These are phyloP conservation scores for Solanum arcanum DNA, from an alignment of 257 asterid genomes.

Conservation along the genomic window DNA sequence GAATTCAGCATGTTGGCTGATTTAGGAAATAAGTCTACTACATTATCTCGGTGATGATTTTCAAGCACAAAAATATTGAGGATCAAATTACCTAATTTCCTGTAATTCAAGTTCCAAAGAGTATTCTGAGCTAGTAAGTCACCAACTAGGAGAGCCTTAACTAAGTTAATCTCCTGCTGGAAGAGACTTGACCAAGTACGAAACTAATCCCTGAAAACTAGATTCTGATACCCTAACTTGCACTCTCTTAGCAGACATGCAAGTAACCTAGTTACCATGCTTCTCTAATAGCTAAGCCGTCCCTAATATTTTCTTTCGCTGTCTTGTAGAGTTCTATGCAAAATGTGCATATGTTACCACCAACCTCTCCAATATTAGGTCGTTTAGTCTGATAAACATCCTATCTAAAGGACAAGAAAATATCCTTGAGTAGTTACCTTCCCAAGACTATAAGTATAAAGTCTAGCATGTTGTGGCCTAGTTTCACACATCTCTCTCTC, in stretches of 20 bases:
- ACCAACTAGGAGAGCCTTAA: neutral
- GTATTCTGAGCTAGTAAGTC: neutral
- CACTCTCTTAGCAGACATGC: neutral
- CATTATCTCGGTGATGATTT: neutral
- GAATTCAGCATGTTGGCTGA: neutral
- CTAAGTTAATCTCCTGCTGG: neutral
- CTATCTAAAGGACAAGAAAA: neutral
- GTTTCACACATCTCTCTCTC: neutral
- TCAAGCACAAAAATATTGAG: neutral
- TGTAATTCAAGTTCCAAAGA: neutral
- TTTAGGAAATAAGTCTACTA: neutral
- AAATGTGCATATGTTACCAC: neutral
- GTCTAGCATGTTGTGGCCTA: neutral
- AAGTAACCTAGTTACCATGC: neutral
- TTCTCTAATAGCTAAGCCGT: neutral
- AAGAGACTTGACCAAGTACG: neutral
- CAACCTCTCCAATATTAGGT: neutral
- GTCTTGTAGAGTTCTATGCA: neutral
- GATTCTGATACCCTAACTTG: neutral
- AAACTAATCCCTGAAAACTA: neutral
- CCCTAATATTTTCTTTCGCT: neutral
- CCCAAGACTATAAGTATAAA: neutral
- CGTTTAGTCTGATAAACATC: neutral
- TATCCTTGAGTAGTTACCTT: neutral
- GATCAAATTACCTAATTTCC: neutral